Percentiles rank a stretch among this genome's conserved stretches.
phyloP scores from a whole-genome alignment of 1,284 basidiomycete genomes.

The Blastosporella zonata region DNA sequence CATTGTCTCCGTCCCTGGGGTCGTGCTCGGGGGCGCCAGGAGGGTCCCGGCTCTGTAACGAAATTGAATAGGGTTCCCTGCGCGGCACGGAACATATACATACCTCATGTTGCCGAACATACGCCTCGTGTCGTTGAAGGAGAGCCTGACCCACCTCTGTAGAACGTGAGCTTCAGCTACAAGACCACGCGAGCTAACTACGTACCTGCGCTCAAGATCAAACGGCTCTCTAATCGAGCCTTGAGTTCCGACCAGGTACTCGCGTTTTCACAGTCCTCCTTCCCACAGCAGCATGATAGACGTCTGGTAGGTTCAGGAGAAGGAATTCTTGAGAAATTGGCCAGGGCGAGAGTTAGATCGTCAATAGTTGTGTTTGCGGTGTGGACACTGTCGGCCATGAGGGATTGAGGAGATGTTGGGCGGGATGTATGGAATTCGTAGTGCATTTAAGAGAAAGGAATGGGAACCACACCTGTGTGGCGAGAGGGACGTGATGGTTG shows the following conservation, averaged over 20 bases:
- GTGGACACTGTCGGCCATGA: constrained; percentile 52
- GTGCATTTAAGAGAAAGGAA: constrained; percentile 13
- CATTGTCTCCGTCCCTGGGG: constrained; percentile 15
- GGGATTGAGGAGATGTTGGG: constrained; percentile 53
- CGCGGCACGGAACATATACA: constrained; percentile 18
- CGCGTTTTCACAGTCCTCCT: constrained; percentile 60
- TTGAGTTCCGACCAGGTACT: constrained; percentile 65
- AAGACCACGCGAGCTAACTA: constrained; percentile 5
- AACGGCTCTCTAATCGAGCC: constrained; percentile 67
- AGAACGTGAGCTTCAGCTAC: constrained; percentile 26
- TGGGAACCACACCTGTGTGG: constrained; percentile 15
- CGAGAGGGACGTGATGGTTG: constrained; percentile 3
- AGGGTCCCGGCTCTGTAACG: constrained; percentile 14
- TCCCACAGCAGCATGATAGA: constrained; percentile 64
- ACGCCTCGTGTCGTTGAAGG: constrained; percentile 82
- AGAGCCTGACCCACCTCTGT: constrained; percentile 91
- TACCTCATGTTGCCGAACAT: constrained; percentile 72
- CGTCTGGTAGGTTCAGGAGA: constrained; percentile 59
- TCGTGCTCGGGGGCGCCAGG: constrained; percentile 2
- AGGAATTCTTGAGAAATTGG: constrained; percentile 64
- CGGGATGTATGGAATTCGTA: constrained; percentile 20
- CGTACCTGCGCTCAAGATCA: constrained; percentile 80
- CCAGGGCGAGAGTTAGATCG: constrained; percentile 68
- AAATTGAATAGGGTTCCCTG: neutral
- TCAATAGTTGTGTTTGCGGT: constrained; percentile 69